Evolutionary conservation across 129 eudicot species (phyloP), one percentile per base, ranked within the genome.

Genomic region (Escallonia herrerae): DNA sequence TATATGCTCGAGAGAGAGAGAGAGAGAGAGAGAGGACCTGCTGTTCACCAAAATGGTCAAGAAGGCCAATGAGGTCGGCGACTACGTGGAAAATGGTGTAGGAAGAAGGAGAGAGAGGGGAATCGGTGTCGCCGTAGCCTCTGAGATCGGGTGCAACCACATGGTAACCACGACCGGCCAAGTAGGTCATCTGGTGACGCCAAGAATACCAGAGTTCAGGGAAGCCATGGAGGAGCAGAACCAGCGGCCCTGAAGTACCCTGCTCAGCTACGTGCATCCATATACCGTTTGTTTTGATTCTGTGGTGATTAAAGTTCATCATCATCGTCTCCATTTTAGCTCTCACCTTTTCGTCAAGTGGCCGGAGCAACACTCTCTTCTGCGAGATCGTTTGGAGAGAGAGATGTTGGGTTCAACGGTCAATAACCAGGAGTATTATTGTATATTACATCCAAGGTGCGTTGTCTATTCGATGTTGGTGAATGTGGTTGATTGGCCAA

Each of bases 81-180:
- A 80, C 86, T 44, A 84, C 60, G 63, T 80, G 85, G 68, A 77
- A 80, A 59, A 72, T 53, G 42, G 85, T 80, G 77, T 80, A 83
- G 70, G 85, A 76, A 71, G 85, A 80, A 66, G 80, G 80, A 13
- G 70, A 67, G 8, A 60, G 45, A 1, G 85, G 83, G 37, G 81
- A 75, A 33, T 77, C 86, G 4, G 86, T 57, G 12, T 84, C 86
- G 2, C 90, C 90, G 43, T 53, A 80, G 69, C 90, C 90, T 22
- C 86, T 68, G 50, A 84, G 76, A 69, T 84, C 90, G n/a, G 83
- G 90, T 67, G 90, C 86, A 11, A 83, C 65, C 56, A 74, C 89
- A 73, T 68, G 85, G 78, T 80, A 83, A 60, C 85, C 89, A 41
- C 74, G 89, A 73, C n/a, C 40, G 49, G 77, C 79, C 62, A 80